Evolutionary conservation across 805 yeast genomes (phyloP), one percentile per base, ranked within the genome.

Genomic region (Yamadazyma scolyti): DNA sequence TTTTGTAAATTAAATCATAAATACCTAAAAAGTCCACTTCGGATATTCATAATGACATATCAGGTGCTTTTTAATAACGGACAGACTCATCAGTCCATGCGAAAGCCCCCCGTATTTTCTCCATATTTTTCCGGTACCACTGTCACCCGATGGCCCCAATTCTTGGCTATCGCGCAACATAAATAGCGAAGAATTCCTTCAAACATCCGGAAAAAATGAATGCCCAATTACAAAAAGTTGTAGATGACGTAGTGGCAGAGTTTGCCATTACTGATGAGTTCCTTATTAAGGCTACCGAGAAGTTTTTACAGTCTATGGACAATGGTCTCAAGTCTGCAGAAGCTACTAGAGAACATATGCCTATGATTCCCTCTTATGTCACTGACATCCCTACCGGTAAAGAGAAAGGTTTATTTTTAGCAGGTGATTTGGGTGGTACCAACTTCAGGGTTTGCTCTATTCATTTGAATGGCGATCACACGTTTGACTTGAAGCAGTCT

Each of bases 401-500:
- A 28, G 98, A 90, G 55, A 68, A 66, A 33, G 97, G 97, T 26
- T 67, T 84, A 23, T 77, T 72, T 40, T 64, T 90, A 38, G 97
- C 97, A 33, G 95, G 93, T 4, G 97, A 90, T 53, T 69, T 90
- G 31, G 98, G 98, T 40, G 97, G 97, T 30, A 89, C 97, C 36
- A 89, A 93, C 57, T 87, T 90, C 62, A 73, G 98, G 49, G 96
- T 93, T 16, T 88, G 97, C 54, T 87, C 96, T 2, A 89, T 90
- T 18, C 56, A 70, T 21, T 69, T 90, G 46, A 66, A 71, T 29
- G 94, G 94, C 31, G 79, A 79, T 49, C 86, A 84, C 44, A 79
- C 90, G n/a, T 88, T 81, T 56, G 67, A 72, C 15, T 61, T 89
- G 38, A 75, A 76, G 43, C 96, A 90, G 55, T 62, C 77, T 30